phyloP scores from a whole-genome alignment of 441 rosid genomes.

The Omphalea diandra region DNA sequence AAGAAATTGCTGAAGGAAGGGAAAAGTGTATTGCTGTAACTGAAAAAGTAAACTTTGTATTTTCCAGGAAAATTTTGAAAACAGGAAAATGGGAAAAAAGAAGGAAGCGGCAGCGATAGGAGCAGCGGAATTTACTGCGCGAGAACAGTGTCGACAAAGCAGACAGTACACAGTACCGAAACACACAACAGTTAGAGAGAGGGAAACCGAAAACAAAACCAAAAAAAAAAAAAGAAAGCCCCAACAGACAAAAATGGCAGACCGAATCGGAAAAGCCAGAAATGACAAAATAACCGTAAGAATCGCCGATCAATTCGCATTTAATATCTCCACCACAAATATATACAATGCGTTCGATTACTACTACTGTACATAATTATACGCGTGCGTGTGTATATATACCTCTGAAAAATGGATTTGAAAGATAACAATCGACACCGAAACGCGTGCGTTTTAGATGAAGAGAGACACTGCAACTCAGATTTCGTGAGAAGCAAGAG shows the following conservation, averaged over 20 bases:
- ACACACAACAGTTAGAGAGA: slow-evolving; percentile 15
- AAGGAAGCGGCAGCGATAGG: background rate
- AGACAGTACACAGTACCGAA: slow-evolving; percentile 17
- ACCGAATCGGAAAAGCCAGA: slow-evolving; percentile 35
- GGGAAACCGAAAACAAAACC: too few species aligned
- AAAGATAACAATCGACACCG: slow-evolving; percentile 33
- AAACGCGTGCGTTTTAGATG: slow-evolving; percentile 28
- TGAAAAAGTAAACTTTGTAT: slow-evolving; percentile 12
- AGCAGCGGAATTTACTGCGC: slow-evolving; percentile 22
- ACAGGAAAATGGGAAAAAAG: slow-evolving; percentile 6
- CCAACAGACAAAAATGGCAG: slow-evolving; percentile 38
- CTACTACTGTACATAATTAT: background rate
- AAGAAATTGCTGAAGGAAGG: slow-evolving; percentile 16
- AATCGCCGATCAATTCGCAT: slow-evolving; percentile 28
- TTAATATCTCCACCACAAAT: background rate
- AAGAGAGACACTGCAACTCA: background rate
- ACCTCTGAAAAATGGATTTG: slow-evolving; percentile 6
- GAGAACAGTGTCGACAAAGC: slow-evolving; percentile 26
- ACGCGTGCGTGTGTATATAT: background rate
- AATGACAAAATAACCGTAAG: slow-evolving; percentile 35
- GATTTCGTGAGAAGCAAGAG: background rate
- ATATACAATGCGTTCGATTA: background rate
- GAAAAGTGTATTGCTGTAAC: slow-evolving; percentile 10
- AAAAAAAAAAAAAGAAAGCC: slow-evolving; percentile 14
- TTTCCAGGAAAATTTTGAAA: slow-evolving; percentile 22